phyloP scores from a whole-genome alignment of 2,329 filamentous ascomycete species.

The Cylindrodendrum hubeiense region DNA sequence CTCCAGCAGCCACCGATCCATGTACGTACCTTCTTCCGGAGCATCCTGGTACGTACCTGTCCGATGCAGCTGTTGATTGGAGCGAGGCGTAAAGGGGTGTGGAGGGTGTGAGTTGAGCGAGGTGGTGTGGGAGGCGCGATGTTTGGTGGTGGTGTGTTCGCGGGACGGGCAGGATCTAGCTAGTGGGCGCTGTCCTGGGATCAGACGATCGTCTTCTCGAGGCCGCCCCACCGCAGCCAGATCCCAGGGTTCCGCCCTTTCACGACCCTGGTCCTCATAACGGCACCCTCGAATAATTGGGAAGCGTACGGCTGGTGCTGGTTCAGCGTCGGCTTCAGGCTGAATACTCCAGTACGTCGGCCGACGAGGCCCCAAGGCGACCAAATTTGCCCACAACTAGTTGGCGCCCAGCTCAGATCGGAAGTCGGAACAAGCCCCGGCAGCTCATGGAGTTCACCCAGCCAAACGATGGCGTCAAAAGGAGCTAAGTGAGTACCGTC shows the following conservation, averaged over 20 bases:
- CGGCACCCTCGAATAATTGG: constrained; percentile 15
- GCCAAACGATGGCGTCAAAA: constrained; percentile 30
- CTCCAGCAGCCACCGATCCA: constrained; percentile 14
- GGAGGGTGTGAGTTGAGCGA: constrained; percentile 28
- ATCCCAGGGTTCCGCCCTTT: constrained; percentile 47
- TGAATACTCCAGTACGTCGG: constrained; percentile 19
- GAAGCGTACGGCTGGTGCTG: constrained; percentile 12
- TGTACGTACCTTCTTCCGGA: constrained; percentile 7
- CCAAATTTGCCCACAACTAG: constrained; percentile 21
- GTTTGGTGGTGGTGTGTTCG: constrained; percentile 38
- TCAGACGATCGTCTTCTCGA: constrained; percentile 47
- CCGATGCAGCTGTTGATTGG: neutral
- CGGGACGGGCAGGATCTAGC: constrained; percentile 48
- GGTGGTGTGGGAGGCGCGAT: constrained; percentile 31
- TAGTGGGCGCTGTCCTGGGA: constrained; percentile 43
- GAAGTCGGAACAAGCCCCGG: constrained; percentile 30
- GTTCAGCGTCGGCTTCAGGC: constrained; percentile 30
- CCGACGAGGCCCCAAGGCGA: neutral
- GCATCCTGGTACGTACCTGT: neutral
- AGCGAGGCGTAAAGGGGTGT: constrained; percentile 28
- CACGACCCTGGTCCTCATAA: constrained; percentile 31
- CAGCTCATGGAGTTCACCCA: constrained; percentile 31
- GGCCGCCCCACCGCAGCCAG: constrained; percentile 43
- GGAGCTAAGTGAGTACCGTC: constrained; percentile 29
- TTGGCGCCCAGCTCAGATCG: constrained; percentile 34